Evolutionary conservation across 495 filamentous ascomycete genomes (phyloP), one percentile per base, ranked within the genome.

Genomic region (Rhypophila decipiens): DNA sequence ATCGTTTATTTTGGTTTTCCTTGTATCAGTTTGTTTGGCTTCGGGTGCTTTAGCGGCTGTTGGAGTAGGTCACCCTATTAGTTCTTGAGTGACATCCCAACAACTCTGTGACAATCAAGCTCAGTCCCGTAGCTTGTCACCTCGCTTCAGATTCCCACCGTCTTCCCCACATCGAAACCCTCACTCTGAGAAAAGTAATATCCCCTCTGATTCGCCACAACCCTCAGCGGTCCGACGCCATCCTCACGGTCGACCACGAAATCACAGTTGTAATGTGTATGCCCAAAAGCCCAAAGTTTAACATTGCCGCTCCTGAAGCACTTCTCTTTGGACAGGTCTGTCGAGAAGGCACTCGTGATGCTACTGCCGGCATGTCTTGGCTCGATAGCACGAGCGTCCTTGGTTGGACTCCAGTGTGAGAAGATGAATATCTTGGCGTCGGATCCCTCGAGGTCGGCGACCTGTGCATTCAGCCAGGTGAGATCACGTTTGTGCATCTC

Each of bases 181-280:
- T 9, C 8, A 15, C n/a, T 21, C 33, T 33, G 33, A 19, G n/a
- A 19, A 17, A 38, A 44, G 18, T 33, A 39, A 44, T 39, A 39
- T 7, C 47, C 47, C 47, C 33, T 50, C 41, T 50, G 40, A 23
- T 50, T 50, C 21, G 47, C 23, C 12, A 50, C 2, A 1, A 50
- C 2, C 22, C 41, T 37, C 23, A 50, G 23, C 24, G 12, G 21
- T n/a, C 29, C 38, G 9, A 11, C 39, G 8, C 22, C 34, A 7
- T 24, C 47, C 9, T n/a, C 47, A 20, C 41, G 21, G 10, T 50
- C 39, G 9, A 15, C 21, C 9, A n/a, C 15, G 24, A 44, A 44
- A 49, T 70, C 64, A 50, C 63, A 70, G 49, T 75, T 78, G 52
- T 63, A 76, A 59, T 82, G 77, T 8, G 77, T 81, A 52, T 80